phyloP scores from a whole-genome alignment of 2,329 filamentous ascomycete genomes.

The Pseudogymnoascus sp. region DNA sequence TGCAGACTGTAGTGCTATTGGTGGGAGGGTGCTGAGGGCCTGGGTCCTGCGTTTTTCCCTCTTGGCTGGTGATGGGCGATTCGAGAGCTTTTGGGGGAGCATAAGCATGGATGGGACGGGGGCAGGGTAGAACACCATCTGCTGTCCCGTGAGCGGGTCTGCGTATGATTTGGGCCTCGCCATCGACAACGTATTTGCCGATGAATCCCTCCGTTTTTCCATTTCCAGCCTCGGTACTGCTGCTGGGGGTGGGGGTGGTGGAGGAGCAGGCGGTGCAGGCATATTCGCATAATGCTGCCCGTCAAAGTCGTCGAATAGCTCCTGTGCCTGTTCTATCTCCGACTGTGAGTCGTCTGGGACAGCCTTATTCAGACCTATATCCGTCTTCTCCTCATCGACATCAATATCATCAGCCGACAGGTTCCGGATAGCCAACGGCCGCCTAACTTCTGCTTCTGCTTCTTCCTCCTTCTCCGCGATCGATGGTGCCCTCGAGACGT shows the following conservation, averaged over 20 bases:
- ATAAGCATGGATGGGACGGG: conserved; percentile 92
- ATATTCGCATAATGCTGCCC: conserved; percentile 55
- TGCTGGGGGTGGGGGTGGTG: conserved; percentile 13
- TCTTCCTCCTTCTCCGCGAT: conserved; percentile 24
- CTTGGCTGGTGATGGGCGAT: conserved; percentile 53
- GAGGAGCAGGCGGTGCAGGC: conserved; percentile 3
- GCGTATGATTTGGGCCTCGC: conserved; percentile 48
- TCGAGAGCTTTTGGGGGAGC: conserved; percentile 78
- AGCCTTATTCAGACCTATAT: not conserved
- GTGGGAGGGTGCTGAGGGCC: conserved; percentile 55
- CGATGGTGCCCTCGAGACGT: conserved; percentile 19
- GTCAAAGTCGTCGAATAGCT: conserved; percentile 73
- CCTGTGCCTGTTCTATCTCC: conserved; percentile 56
- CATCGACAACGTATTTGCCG: conserved; percentile 12
- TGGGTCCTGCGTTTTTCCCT: conserved; percentile 67
- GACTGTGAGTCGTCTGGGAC: conserved; percentile 10
- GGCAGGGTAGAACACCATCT: conserved; percentile 92
- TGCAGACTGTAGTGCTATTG: conserved; percentile 33
- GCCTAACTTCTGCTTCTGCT: conserved; percentile 13
- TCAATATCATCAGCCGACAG: conserved; percentile 20
- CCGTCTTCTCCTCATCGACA: conserved; percentile 13
- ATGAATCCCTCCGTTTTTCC: conserved; percentile 13
- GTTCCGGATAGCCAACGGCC: not conserved
- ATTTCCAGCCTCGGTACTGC: conserved; percentile 10
- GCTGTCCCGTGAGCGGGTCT: conserved; percentile 57